A percentile compares a stretch with the other conserved stretches of the same genome.
Evolutionary conservation across 768 basidiomycete genomes (phyloP).

Genomic region (Sarcodon aspratus): DNA sequence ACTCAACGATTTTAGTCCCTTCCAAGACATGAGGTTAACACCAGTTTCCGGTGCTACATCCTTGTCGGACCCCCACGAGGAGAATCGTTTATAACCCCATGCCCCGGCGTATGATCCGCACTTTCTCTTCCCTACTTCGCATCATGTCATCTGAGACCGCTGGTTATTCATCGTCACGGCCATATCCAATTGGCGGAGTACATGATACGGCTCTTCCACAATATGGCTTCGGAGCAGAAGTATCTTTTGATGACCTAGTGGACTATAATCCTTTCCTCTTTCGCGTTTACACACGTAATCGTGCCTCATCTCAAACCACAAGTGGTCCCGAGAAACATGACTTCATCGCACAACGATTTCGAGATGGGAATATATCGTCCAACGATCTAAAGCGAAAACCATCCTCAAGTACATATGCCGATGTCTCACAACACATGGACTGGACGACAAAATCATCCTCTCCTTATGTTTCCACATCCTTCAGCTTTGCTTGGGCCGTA

Average conservation of each 20-base stretch:
- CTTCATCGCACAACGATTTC: slow-evolving; percentile 58
- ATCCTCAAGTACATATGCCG: slow-evolving; percentile 36
- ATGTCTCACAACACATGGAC: slow-evolving; percentile 62
- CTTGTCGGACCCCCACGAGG: too few relatives aligned
- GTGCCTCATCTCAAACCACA: slow-evolving; percentile 36
- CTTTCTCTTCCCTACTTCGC: too few relatives aligned
- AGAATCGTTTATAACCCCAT: too few relatives aligned
- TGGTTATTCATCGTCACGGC: too few relatives aligned
- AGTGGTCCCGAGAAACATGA: slow-evolving; percentile 33
- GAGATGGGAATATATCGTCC: slow-evolving; percentile 11
- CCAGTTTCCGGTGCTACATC: too few relatives aligned
- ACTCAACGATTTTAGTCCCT: too few relatives aligned
- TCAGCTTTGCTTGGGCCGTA: slow-evolving; percentile 73
- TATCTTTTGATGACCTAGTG: slow-evolving; percentile 50
- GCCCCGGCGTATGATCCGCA: too few relatives aligned
- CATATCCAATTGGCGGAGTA: too few relatives aligned
- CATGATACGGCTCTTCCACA: slow-evolving; percentile 37
- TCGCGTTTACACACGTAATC: slow-evolving; percentile 68
- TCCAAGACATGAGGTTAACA: too few relatives aligned
- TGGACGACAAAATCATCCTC: slow-evolving; percentile 68
- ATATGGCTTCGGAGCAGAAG: slow-evolving; percentile 57
- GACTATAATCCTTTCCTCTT: slow-evolving; percentile 65
- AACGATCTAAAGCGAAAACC: slow-evolving; percentile 20
- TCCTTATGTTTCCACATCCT: slow-evolving; percentile 63
- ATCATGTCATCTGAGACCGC: too few relatives aligned